Conservation (phyloP, 805 yeast genomes). For the Starmera dryadoides region DNA sequence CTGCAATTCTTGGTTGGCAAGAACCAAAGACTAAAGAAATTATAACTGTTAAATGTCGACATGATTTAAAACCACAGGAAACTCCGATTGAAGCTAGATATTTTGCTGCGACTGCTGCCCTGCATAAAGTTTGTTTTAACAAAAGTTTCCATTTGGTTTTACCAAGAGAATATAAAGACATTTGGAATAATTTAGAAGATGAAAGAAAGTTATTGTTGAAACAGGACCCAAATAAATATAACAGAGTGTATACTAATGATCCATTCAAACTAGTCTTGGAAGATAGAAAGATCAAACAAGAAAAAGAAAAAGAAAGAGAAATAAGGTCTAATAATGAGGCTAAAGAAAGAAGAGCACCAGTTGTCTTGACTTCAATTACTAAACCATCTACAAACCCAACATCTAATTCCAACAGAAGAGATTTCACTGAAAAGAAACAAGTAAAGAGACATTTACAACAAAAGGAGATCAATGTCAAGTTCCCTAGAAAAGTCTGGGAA, state of each 20-base stretch:
- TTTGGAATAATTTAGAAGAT: slow-evolving; percentile 71
- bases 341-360: slow-evolving; percentile 41
- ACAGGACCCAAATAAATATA: slow-evolving; percentile 39
- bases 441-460: slow-evolving; percentile 7
- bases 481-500: slow-evolving; percentile 60
- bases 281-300: slow-evolving; percentile 36
- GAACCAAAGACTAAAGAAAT: slow-evolving; percentile 77
- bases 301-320: slow-evolving; percentile 38
- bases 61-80: slow-evolving; percentile 54
- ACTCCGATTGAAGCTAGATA: slow-evolving; percentile 89
- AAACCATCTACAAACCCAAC: slow-evolving; percentile 5
- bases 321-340: slow-evolving; percentile 40
- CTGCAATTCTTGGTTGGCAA: slow-evolving; percentile 57
- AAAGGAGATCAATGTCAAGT: slow-evolving; percentile 15
- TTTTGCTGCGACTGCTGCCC: slow-evolving; percentile 80
- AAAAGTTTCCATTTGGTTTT: slow-evolving; percentile 83
- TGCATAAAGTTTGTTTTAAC: slow-evolving; percentile 71
- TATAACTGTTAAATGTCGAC: slow-evolving; percentile 47
- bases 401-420: no score
- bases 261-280: slow-evolving; percentile 73
- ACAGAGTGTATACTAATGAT: slow-evolving; percentile 51
- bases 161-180: slow-evolving; percentile 71
- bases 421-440: slow-evolving; percentile 3
- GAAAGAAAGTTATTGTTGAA: slow-evolving; percentile 44
- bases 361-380: slow-evolving; percentile 28